Base-by-base conservation (phyloP, 2,329 filamentous ascomycete species). In the Sporothrix dimorphospora region DNA sequence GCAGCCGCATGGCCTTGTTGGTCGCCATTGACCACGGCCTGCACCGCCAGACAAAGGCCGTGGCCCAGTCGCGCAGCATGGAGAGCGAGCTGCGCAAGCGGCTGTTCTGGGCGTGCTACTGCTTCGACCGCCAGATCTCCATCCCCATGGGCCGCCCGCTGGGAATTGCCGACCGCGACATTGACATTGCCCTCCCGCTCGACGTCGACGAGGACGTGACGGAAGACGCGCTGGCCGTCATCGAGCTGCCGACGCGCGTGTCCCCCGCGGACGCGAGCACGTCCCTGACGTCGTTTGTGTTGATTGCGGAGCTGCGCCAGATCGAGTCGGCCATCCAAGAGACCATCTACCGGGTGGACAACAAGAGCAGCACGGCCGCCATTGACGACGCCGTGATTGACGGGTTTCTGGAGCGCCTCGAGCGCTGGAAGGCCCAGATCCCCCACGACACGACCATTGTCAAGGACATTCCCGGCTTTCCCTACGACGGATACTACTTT, bases 71-170 rank as follows among this genome's bases (percentile, higher is more conserved):
- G 9, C 68, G 68, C 42, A 73, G 69, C 14, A 68, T 77, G 27
- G 77, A 77, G 42, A 72, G 75, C 42, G 76, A 76, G 79, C 79
- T 78, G 72, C 69, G 77, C 16, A 78, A 77, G 57, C 75, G 78
- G 14, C 73, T 79, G 3, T 80, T 80, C 66, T 80, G 79, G 79
- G 75, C 75, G 5, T 78, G 77, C 59, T 80, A 80, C 71, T 77
- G 73, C 55, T 75, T 80, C 8, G 79, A 80, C 72, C 76, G 79
- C 34, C 76, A 78, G 42, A 74, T 79, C 4, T 80, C 78, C 2
- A 79, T 78, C 42, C 76, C 77, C 5, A 72, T 79, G n/a, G 79
- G 79, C 1, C 72, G 78, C 51, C 78, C 78, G 1, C 79, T 79
- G 70, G 76, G 77, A 12, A 78, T 80, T 27, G 76, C 79, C 3